These are phyloP conservation scores for Fusarium buharicum DNA, from an alignment of 2,329 filamentous ascomycete genomes.

Conservation along the genomic window DNA sequence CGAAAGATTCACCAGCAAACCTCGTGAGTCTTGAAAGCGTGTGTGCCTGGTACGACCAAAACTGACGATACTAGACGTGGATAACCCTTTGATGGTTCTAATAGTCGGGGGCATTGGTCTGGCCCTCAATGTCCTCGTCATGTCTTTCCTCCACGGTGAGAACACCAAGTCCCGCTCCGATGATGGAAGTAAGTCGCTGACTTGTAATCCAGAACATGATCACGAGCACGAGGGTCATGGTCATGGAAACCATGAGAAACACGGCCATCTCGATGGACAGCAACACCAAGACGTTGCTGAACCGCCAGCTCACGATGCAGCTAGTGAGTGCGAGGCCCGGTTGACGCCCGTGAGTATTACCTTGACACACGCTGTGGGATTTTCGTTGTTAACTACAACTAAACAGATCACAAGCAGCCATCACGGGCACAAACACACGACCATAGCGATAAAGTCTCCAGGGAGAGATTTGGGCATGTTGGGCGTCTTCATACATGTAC, in stretches of 20 bases:
- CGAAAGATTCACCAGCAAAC: slow-evolving; percentile 71
- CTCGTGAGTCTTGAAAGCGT: slow-evolving; percentile 53
- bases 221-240: slow-evolving; percentile 52
- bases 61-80: slow-evolving; percentile 59
- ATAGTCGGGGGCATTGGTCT: slow-evolving; percentile 76
- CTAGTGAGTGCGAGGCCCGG: slow-evolving; percentile 26
- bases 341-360: slow-evolving; percentile 30
- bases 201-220: slow-evolving; percentile 44
- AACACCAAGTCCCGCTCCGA: background rate
- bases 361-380: background rate
- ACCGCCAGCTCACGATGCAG: slow-evolving; percentile 11
- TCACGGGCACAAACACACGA: slow-evolving; percentile 61
- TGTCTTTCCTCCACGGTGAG: slow-evolving; percentile 71
- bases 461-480: slow-evolving; percentile 75
- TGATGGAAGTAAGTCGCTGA: slow-evolving; percentile 3
- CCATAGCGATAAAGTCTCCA: slow-evolving; percentile 43
- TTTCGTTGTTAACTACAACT: slow-evolving; percentile 23
- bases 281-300: slow-evolving; percentile 17
- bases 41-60: background rate
- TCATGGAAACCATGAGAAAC: slow-evolving; percentile 39
- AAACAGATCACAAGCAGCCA: slow-evolving; percentile 49
- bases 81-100: slow-evolving; percentile 73
- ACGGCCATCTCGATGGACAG: slow-evolving; percentile 6
- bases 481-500: slow-evolving; percentile 75
- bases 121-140: slow-evolving; percentile 73